Base-by-base conservation (phyloP, 495 filamentous ascomycete genomes). In the Hypoxylon subgilvum region DNA sequence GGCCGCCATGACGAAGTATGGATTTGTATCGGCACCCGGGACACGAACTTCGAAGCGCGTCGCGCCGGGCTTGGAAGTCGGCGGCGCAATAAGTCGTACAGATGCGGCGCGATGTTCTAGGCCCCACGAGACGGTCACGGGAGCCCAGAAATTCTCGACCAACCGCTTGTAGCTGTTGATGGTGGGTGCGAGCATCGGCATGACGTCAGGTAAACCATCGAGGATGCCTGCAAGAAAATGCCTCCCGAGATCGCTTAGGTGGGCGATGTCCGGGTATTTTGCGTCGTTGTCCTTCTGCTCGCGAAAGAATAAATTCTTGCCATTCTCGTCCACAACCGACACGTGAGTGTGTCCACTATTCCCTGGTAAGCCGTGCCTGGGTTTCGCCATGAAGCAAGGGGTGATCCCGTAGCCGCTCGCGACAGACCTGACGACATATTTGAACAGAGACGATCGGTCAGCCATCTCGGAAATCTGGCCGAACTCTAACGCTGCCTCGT, bases 381-480 rank as follows among this genome's bases (percentile, higher is more conserved):
- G 94, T 69, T 97, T 98, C n/a, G 94, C 94, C 94, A 98, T 98
- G 76, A 98, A 98, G 69, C 90, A 93, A 0, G 94, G 94, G 0
- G 90, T 96, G 65, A 97, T 96, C 36, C 90, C 91, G 72, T 89
- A 87, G 68, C 89, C 89, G 36, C 82, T 88, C 12, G 88, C 91
- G 22, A 96, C 80, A 1, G 89, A 88, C 72, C 95, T 96, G 45
- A 95, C 91, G 4, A 88, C 84, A 57, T 94, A 92, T 84, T 98
- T 98, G 83, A 98, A 98, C 2, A 98, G 77, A 23, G 84, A 84
- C 7, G 94, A 92, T 64, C 87, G 86, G 67, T 97, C 94, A 0
- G 94, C 94, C 90, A 96, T 96, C 39, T 87, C 76, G 22, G 81
- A 83, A 40, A 90, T 86, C 69, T 96, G 90, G 13, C 85, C 86